Conservation (phyloP, 768 basidiomycete species). For the Pleurotus sapidus region DNA sequence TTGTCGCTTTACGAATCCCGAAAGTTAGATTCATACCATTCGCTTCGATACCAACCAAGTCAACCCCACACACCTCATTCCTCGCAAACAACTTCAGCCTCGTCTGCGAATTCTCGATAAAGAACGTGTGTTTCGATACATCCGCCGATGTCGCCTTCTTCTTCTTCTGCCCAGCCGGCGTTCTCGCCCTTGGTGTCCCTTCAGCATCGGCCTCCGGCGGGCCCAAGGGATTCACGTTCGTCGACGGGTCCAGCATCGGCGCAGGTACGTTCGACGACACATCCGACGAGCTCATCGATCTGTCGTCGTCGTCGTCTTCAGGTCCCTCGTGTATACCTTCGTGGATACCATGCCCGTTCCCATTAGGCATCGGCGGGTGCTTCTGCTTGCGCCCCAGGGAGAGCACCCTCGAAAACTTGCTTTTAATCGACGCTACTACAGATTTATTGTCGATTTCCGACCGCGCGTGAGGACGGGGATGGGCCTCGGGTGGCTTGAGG, state of each 20-base stretch:
- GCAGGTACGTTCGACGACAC: constrained; percentile 37
- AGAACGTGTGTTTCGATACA: constrained; percentile 93
- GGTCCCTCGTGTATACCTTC: constrained; percentile 9
- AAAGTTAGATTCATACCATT: too few relatives aligned
- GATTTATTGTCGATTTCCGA: constrained; percentile 31
- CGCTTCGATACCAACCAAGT: too few relatives aligned
- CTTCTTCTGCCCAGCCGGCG: constrained; percentile 39
- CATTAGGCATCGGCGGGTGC: constrained; percentile 8
- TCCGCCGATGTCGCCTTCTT: constrained; percentile 50
- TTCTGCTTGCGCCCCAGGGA: constrained; percentile 24
- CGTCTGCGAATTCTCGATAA: constrained; percentile 89
- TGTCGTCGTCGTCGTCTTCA: constrained; percentile 19
- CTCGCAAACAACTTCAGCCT: constrained; percentile 82
- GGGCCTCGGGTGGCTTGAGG: constrained; percentile 15
- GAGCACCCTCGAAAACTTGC: constrained; percentile 43
- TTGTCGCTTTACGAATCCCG: constrained; percentile 58
- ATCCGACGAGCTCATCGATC: constrained; percentile 30
- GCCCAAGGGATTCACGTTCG: constrained; percentile 58
- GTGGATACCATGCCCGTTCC: neutral
- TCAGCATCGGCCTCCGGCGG: constrained; percentile 14
- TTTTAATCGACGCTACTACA: constrained; percentile 46
- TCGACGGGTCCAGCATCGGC: constrained; percentile 79
- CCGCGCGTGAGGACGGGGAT: constrained; percentile 7
- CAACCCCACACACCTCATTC: constrained; percentile 60
- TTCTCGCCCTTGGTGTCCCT: constrained; percentile 12